A percentile compares a stretch with the other conserved stretches of the same genome.
Evolutionary conservation across 192 early-diverging fungal genomes (phyloP).

Genomic region (Coemansia sp.): DNA sequence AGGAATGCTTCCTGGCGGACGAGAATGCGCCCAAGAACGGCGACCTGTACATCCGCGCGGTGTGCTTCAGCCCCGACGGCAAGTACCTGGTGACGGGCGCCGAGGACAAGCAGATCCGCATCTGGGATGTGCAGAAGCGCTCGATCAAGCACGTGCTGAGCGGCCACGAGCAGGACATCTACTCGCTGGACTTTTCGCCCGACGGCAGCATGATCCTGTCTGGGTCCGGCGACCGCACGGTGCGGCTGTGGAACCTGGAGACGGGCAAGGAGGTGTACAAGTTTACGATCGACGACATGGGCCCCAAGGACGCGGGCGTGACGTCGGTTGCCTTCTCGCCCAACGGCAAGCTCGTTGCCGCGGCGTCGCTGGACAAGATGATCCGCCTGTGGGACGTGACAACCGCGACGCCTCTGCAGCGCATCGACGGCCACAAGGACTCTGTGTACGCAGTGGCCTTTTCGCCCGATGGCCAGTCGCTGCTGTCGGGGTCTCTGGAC

Average conservation of each 20-base stretch:
- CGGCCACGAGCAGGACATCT: constrained; percentile 97
- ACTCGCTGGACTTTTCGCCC: constrained; percentile 88
- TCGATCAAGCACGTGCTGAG: constrained; percentile 64
- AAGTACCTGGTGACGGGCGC: constrained; percentile 90
- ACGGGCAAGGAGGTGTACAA: constrained; percentile 68
- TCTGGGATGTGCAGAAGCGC: constrained; percentile 67
- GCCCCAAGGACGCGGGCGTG: constrained; percentile 86
- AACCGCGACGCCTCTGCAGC: constrained; percentile 67
- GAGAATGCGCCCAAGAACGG: constrained; percentile 68
- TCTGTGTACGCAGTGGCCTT: constrained; percentile 96
- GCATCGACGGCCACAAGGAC: constrained; percentile 92
- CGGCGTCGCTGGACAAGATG: constrained; percentile 89
- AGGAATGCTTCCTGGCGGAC: constrained; percentile 76
- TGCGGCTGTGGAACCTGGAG: constrained; percentile 84
- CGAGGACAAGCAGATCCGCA: constrained; percentile 91
- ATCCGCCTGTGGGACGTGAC: constrained; percentile 88
- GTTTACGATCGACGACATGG: constrained; percentile 75
- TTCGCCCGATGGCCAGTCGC: constrained; percentile 83
- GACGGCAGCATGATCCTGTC: constrained; percentile 89
- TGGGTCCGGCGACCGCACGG: constrained; percentile 81
- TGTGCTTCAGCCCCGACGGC: constrained; percentile 93
- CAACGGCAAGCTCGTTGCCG: constrained; percentile 79
- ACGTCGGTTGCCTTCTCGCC: constrained; percentile 94
- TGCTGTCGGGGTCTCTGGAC: constrained; percentile 91
- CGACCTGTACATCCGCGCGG: constrained; percentile 94